A percentile compares a stretch with the other conserved stretches of the same genome.
Conservation (phyloP, 192 early-diverging fungal species). For the Backusella psychrophila region DNA sequence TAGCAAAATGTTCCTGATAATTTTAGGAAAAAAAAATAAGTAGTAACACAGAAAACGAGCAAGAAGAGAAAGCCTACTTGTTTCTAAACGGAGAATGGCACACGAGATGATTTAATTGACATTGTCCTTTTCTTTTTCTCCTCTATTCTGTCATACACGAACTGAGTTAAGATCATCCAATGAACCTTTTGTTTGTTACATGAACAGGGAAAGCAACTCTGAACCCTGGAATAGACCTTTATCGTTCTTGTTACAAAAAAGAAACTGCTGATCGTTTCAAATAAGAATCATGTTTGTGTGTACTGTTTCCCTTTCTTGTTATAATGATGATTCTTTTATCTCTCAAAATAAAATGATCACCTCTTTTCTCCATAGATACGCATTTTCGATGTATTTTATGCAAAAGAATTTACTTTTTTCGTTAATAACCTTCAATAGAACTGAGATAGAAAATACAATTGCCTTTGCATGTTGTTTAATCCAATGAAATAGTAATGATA, state of each 20-base stretch:
- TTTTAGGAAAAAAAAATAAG: not conserved
- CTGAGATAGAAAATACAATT: not conserved
- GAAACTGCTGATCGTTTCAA: not conserved
- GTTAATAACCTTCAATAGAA: not conserved
- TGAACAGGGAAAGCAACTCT: not conserved
- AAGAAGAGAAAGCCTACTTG: not conserved
- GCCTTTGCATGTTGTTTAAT: not conserved
- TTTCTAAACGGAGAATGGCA: not conserved
- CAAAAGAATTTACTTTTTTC: not conserved
- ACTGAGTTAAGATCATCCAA: not conserved
- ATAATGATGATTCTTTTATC: not conserved
- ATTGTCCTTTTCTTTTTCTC: not conserved
- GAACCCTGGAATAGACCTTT: not conserved
- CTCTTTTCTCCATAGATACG: not conserved
- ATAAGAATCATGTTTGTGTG: too few species aligned
- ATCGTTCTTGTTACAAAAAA: not conserved
- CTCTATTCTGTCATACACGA: not conserved
- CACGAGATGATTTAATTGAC: constrained; percentile 2
- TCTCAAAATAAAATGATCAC: not conserved
- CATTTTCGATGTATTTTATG: not conserved
- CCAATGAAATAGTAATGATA: not conserved
- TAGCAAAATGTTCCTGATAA: not conserved
- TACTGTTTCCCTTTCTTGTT: too few species aligned
- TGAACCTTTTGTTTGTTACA: not conserved
- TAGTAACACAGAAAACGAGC: not conserved